Conservation (phyloP, 306 rosid genomes). For the Datisca glomerata region DNA sequence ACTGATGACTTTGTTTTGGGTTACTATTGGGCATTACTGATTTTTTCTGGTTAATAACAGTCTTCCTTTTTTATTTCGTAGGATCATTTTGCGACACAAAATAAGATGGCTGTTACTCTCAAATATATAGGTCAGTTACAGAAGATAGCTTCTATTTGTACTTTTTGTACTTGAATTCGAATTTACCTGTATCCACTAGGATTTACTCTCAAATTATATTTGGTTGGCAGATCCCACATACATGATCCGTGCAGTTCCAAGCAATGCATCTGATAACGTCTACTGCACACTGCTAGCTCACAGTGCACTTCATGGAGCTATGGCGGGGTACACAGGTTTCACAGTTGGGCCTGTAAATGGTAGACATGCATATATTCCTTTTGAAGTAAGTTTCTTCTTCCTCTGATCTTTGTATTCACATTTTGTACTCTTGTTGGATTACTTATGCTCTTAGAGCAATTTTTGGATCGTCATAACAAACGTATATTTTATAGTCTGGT, state of each 20-base stretch:
- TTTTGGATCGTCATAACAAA: no score
- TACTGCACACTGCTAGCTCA: slow-evolving; percentile 88
- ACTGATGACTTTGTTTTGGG: no score
- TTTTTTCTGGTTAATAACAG: slow-evolving; percentile 8
- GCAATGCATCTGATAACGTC: slow-evolving; percentile 86
- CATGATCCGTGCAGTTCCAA: slow-evolving; percentile 87
- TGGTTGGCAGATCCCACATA: slow-evolving; percentile 69
- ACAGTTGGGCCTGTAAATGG: slow-evolving; percentile 70
- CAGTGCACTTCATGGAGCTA: slow-evolving; percentile 88
- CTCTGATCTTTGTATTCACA: neutral
- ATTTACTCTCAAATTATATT: neutral
- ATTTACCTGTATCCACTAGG: no score
- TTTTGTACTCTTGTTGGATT: no score
- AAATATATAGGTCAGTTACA: slow-evolving; percentile 65
- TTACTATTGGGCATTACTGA: neutral
- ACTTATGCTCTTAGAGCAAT: no score
- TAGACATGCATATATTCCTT: slow-evolving; percentile 76
- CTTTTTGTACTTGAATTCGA: slow-evolving; percentile 9
- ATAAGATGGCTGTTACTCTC: slow-evolving; percentile 43
- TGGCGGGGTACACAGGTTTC: slow-evolving; percentile 91
- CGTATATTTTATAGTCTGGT: no score
- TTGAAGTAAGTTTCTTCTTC: slow-evolving; percentile 33
- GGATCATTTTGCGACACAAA: slow-evolving; percentile 46
- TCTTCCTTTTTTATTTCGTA: slow-evolving; percentile 13
- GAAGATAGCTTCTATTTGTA: slow-evolving; percentile 7